Evolutionary conservation across 1,284 basidiomycete genomes (phyloP), one percentile per base, ranked within the genome.

Genomic region (Ceratobasidium papillatum): DNA sequence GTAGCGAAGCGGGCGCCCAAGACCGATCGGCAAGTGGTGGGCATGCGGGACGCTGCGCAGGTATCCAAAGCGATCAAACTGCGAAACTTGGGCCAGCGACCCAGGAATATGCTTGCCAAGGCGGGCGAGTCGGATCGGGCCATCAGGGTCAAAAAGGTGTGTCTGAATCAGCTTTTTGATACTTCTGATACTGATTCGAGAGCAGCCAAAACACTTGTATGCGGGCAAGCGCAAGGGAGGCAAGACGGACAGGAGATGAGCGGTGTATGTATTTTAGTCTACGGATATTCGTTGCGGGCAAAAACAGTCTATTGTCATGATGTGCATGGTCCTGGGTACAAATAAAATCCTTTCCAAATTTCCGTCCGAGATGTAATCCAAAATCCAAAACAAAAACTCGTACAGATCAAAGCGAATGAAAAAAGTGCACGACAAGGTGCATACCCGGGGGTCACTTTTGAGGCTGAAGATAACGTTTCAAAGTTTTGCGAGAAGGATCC

Each of bases 41-140:
- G 95, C 80, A 82, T 98, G 85, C 88, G 91, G 61, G 90, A 92
- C 78, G 85, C 88, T 73, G 86, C 83, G 88, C 94, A 98, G 90
- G 88, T 87, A 41, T 85, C 88, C 77, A 92, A 91, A 81, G 94
- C 95, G 22, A 84, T 89, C 82, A 89, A 90, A 80, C 85, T 98
- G 69, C 91, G 94, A 76, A 92, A 94, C 79, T 87, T 96, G 75
- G 91, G 91, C 17, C 94, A 96, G 82, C 87, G 96, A 78, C 88
- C 88, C 76, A 92, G 94, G 76, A 96, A 96, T 82, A 90, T 90
- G 85, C 86, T 91, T 54, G 96, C 95, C 32, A 94, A 92, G 81
- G 95, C 95, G 54, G 94, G 93, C 77, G 96, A 98, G 85, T 86
- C 88, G 74, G 96, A 98, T 85, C 90, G 94, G 77, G 86, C 86